Evolutionary conservation across 2,329 filamentous ascomycete genomes (phyloP).

Genomic region (Trichoderma sp.): DNA sequence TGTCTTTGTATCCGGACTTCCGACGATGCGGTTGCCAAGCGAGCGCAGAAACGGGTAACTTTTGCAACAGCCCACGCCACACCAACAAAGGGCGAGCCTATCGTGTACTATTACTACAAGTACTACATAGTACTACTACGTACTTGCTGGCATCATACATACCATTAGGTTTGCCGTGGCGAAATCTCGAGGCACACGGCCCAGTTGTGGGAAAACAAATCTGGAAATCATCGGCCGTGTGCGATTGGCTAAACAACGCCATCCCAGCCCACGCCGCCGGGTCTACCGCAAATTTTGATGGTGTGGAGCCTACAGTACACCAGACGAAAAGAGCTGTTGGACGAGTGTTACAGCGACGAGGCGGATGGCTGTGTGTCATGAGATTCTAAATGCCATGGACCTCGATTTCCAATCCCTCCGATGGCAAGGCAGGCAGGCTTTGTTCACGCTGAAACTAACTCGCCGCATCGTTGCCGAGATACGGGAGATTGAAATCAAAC

Average conservation of each 20-base stretch:
- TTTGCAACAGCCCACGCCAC: not conserved
- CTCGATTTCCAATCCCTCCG: not conserved
- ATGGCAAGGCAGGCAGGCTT: not conserved
- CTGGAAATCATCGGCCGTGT: not conserved
- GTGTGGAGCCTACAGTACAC: not conserved
- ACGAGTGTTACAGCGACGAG: not conserved
- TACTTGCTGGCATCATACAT: not conserved
- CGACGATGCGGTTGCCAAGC: not conserved
- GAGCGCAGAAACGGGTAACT: not conserved
- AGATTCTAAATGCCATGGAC: not conserved
- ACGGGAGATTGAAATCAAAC: not conserved
- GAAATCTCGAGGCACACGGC: not conserved
- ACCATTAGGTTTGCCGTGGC: slow-evolving; percentile 5
- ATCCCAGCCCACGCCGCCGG: slow-evolving; percentile 1
- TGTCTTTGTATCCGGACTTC: not conserved
- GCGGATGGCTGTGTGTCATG: not conserved
- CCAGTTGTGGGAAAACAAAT: not conserved
- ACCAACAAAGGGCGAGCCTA: not conserved
- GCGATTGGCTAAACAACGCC: not conserved
- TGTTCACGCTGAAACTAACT: not conserved
- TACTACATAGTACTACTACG: too few relatives aligned
- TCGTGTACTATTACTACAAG: too few relatives aligned
- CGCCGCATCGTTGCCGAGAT: not conserved
- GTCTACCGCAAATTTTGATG: slow-evolving; percentile 9
- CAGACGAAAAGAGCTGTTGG: not conserved